Evolutionary conservation across 1,284 basidiomycete genomes (phyloP), one percentile per base, ranked within the genome.

Genomic region (Malassezia yamatoensis): DNA sequence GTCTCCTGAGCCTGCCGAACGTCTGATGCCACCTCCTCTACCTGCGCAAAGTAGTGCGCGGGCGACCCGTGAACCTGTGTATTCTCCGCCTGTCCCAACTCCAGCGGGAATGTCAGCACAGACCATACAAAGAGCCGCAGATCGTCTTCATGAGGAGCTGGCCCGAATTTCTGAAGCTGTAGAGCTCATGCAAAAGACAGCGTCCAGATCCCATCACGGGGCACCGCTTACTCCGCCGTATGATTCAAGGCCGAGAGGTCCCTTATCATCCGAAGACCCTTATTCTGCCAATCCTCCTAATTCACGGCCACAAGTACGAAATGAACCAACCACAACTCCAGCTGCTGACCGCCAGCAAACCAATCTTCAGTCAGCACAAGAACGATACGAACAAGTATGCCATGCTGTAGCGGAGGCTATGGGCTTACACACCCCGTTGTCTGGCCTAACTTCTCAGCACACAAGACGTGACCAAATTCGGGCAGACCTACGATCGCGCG

Each of bases 351-450:
- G 16, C 4, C n/a, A 7, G 9, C 33, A 36, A 33, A 8, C 11
- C 34, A 21, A 35, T 33, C 9, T 20, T 35, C 13, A 18, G 20
- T 20, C 46, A 18, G 18, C 50, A 3, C 50, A 58, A n/a, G 50
- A 52, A 42, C 55, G 55, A 16, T 58, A 58, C 51, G 55, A 58
- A 20, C 43, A 49, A 15, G 35, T 58, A 11, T 58, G 55, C 46
- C 55, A 46, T 21, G 11, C 45, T 12, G 55, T 58, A 13, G 55
- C 55, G 20, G 55, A 58, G 13, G 50, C 51, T n/a, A 39, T 58
- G 16, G 51, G 55, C 34, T 8, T 54, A 3, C 29, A 10, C 18
- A 24, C 29, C 16, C 20, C 39, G 24, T 29, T 29, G 24, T 29
- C 24, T 3, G 40, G 29, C 24, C 7, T 8, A 15, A 9, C 20